These are phyloP conservation scores for Phialocephala subalpina DNA, from an alignment of 2,329 filamentous ascomycete genomes.

Conservation along the genomic window DNA sequence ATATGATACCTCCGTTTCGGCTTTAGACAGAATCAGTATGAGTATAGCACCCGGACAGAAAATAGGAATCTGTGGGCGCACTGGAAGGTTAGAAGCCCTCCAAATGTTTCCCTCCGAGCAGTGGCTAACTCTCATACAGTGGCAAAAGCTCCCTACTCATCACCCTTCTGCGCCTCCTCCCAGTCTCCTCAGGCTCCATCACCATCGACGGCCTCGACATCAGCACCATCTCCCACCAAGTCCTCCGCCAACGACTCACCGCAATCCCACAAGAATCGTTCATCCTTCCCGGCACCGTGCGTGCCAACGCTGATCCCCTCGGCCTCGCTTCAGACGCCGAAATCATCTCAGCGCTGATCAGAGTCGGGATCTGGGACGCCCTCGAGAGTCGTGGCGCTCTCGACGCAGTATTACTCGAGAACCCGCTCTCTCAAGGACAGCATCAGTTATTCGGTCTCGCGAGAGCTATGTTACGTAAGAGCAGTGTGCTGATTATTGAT, in stretches of 20 bases:
- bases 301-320: conserved; percentile 43
- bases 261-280: conserved; percentile 52
- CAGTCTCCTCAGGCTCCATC: conserved; percentile 50
- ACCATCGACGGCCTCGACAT: conserved; percentile 53
- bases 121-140: too few species aligned
- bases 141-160: conserved; percentile 54
- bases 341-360: conserved; percentile 28
- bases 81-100: too few species aligned
- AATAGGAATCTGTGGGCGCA: conserved; percentile 61
- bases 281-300: conserved; percentile 45
- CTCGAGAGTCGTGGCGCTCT: not conserved
- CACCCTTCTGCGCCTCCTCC: conserved; percentile 57
- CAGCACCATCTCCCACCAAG: conserved; percentile 46
- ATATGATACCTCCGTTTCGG: conserved; percentile 34
- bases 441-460: conserved; percentile 56
- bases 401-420: not conserved
- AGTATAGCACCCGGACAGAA: conserved; percentile 57
- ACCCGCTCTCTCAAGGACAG: conserved; percentile 50
- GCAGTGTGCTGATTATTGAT: conserved; percentile 49
- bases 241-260: conserved; percentile 46
- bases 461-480: conserved; percentile 50
- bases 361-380: conserved; percentile 15
- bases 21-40: conserved; percentile 49
- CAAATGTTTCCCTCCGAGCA: too few species aligned
- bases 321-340: conserved; percentile 32